Evolutionary conservation across 73 alveolate genomes (phyloP), one percentile per base, ranked within the genome.

Genomic region (Paramecium octaurelia): DNA sequence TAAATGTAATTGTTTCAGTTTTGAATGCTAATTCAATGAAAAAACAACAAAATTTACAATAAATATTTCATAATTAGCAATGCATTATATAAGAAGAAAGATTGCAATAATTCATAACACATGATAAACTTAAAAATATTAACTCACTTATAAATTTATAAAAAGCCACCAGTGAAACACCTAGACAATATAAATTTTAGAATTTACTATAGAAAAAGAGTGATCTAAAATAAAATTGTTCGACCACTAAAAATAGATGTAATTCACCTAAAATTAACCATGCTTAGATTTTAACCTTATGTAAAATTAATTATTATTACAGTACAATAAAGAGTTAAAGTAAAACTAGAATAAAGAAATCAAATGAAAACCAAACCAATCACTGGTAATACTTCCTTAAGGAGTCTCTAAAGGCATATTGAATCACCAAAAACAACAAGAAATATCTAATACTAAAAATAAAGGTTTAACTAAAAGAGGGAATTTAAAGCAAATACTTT

Each of bases 241-340:
- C 2, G 3, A 54, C 35, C 6, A n/a, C 20, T 7, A 18, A 20
- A n/a, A 18, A 54, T 54, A 54, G n/a, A 2, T 35, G 12, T 34
- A 27, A 64, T 64, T 12, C 27, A 12, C 29, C 44, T 0, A 59
- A 20, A 11, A 59, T 2, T 8, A 7, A 18, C 14, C 84, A 64
- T 34, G 27, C 84, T 31, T 11, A 64, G 24, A 64, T 64, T 8
- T 64, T 64, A 34, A 27, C 2, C 27, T 34, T 64, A 64, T 64
- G 84, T 64, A 64, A 31, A 31, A 31, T 64, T 64, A 24, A 27
- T 20, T 64, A 64, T 64, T 64, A 23, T 64, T 27, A 40, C 16
- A 64, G 84, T 64, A 64, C 18, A 12, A 64, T 64, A 64, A 64
- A 64, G 84, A 64, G 84, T 64, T 11, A 31, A 64, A 64, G 84